Conservation (phyloP, 805 yeast genomes). For the Myxozyma sirexii region DNA sequence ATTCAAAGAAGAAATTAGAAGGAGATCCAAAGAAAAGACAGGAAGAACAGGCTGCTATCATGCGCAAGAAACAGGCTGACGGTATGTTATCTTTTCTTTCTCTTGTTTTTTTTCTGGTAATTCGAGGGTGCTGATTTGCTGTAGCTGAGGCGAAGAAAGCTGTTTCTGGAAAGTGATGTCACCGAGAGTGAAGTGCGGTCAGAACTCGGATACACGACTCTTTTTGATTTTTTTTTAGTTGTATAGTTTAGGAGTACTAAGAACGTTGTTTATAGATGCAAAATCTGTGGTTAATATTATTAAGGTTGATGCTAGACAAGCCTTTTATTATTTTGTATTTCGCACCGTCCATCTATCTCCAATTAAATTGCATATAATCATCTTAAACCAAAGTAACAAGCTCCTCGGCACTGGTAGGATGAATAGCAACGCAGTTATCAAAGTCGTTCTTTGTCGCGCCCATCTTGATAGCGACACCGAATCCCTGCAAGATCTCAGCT, state of each 20-base stretch:
- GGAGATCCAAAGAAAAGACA: slow-evolving; percentile 87
- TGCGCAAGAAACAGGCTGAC: slow-evolving; percentile 84
- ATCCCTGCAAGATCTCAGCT: slow-evolving; percentile 95
- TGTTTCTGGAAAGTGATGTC: slow-evolving; percentile 7
- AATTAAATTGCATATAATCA: too few relatives aligned
- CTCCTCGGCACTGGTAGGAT: slow-evolving; percentile 98
- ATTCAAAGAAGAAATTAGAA: slow-evolving; percentile 64
- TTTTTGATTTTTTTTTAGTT: background rate
- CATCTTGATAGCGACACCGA: slow-evolving; percentile 98
- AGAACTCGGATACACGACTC: background rate
- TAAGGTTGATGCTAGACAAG: too few relatives aligned
- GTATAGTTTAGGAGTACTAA: slow-evolving; percentile 7
- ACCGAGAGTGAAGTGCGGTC: background rate
- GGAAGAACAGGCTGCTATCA: slow-evolving; percentile 87
- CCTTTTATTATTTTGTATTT: too few relatives aligned
- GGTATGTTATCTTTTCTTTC: slow-evolving; percentile 47
- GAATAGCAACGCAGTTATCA: slow-evolving; percentile 95
- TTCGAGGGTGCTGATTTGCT: too few relatives aligned
- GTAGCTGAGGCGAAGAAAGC: slow-evolving; percentile 25
- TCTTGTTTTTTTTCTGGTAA: background rate
- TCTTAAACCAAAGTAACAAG: slow-evolving; percentile 72
- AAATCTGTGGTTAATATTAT: too few relatives aligned
- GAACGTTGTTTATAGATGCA: background rate
- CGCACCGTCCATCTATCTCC: background rate
- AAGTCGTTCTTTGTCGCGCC: slow-evolving; percentile 98